These are phyloP conservation scores for Zygnema cylindricum DNA, from an alignment of 139 green algal species.

Conservation along the genomic window DNA sequence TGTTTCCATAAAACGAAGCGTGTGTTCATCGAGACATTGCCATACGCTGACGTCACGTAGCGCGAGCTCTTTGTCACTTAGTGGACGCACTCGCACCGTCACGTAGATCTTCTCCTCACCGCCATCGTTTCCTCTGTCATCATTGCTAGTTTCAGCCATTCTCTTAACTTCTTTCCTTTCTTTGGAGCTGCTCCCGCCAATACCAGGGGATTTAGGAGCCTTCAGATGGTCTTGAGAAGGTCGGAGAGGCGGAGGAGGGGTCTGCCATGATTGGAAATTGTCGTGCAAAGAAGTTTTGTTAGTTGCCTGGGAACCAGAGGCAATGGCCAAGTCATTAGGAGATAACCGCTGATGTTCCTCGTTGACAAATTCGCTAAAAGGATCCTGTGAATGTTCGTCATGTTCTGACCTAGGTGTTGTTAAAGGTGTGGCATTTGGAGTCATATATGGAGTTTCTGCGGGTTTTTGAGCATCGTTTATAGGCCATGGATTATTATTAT, in stretches of 20 bases:
- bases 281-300: background rate
- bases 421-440: background rate
- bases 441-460: background rate
- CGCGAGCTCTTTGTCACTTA: conserved; percentile 32
- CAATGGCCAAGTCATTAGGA: background rate
- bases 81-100: conserved; percentile 45
- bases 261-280: background rate
- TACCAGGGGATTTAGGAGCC: background rate
- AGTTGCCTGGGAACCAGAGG: background rate
- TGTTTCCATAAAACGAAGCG: conserved; percentile 37
- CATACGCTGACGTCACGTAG: conserved; percentile 37
- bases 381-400: background rate
- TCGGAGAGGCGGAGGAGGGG: background rate
- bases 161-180: no score
- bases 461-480: background rate
- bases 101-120: conserved; percentile 59
- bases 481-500: background rate
- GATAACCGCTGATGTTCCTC: background rate
- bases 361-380: background rate
- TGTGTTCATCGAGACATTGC: conserved; percentile 8
- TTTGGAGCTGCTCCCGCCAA: background rate
- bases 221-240: background rate
- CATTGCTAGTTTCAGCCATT: background rate
- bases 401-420: background rate
- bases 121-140: background rate